Percentiles rank a stretch among this genome's conserved stretches.
These are phyloP conservation scores for Alternaria dauci DNA, from an alignment of 2,329 filamentous ascomycete species.

Conservation along the genomic window DNA sequence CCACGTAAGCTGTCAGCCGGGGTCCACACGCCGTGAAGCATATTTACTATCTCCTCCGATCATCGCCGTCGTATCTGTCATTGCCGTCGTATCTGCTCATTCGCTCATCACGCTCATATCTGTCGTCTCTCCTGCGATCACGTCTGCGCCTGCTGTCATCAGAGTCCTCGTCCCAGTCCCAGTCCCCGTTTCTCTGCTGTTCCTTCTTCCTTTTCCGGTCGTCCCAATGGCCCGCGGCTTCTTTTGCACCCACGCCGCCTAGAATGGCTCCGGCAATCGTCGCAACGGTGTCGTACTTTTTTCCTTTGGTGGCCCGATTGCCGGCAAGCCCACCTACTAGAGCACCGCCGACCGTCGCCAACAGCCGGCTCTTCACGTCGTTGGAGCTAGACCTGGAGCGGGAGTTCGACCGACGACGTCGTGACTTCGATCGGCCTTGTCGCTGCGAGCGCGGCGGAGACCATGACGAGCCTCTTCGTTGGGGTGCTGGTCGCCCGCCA, in stretches of 20 bases:
- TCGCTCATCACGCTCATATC: slow-evolving; percentile 11
- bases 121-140: slow-evolving; percentile 3
- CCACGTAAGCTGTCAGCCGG: slow-evolving; percentile 4
- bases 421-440: slow-evolving; percentile 19
- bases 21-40: background rate
- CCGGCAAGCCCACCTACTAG: slow-evolving; percentile 46
- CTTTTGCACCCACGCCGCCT: slow-evolving; percentile 44
- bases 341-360: slow-evolving; percentile 43
- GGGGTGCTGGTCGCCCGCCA: slow-evolving; percentile 26
- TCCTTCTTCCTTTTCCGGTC: slow-evolving; percentile 17
- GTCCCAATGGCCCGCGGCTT: slow-evolving; percentile 38
- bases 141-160: slow-evolving; percentile 1
- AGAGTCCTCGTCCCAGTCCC: slow-evolving; percentile 17
- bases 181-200: slow-evolving; percentile 10
- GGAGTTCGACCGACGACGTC: slow-evolving; percentile 28
- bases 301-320: slow-evolving; percentile 32
- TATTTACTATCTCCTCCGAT: background rate
- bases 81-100: slow-evolving; percentile 8
- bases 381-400: slow-evolving; percentile 35
- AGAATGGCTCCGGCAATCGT: slow-evolving; percentile 48
- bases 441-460: slow-evolving; percentile 37
- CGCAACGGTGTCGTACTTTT: slow-evolving; percentile 39
- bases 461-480: slow-evolving; percentile 38
- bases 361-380: slow-evolving; percentile 32
- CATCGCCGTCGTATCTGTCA: slow-evolving; percentile 11